These are phyloP conservation scores for Zoysia matrella DNA, from an alignment of 202 grass and related monocot species.

Conservation along the genomic window DNA sequence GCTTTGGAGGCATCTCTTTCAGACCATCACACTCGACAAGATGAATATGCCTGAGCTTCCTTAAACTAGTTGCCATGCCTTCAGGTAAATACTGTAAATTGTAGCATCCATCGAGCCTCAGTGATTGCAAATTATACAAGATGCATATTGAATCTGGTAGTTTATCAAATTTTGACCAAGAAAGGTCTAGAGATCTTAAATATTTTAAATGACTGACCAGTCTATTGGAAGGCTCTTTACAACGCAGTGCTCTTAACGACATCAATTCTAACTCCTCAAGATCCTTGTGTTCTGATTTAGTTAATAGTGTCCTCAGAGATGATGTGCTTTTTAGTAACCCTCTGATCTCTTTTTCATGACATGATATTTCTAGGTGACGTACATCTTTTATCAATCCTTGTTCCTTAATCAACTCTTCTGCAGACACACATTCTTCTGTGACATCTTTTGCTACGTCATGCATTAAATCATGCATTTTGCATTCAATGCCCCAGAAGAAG, in stretches of 20 bases:
- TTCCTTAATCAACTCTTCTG: no score
- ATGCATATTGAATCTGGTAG: slow-evolving; percentile 15
- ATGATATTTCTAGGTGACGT: no score
- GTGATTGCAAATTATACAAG: slow-evolving; percentile 41
- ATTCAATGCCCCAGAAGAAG: no score
- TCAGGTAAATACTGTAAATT: background rate
- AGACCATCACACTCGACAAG: background rate
- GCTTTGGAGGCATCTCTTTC: slow-evolving; percentile 26
- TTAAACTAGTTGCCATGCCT: slow-evolving; percentile 8
- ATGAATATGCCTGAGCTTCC: slow-evolving; percentile 45
- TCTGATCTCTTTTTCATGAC: no score
- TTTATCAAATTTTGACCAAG: fast-evolving
- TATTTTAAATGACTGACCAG: background rate
- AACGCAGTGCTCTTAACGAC: slow-evolving; percentile 18
- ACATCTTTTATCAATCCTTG: no score
- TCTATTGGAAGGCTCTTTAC: no score
- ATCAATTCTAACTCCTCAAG: slow-evolving; percentile 8
- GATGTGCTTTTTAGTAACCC: background rate
- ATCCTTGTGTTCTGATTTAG: fast-evolving
- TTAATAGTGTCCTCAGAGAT: slow-evolving; percentile 16
- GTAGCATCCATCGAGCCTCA: background rate
- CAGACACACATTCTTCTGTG: no score
- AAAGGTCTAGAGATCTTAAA: slow-evolving; percentile 55
- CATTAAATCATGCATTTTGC: slow-evolving; percentile 45
- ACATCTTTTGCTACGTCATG: slow-evolving; percentile 42